Base-by-base conservation (phyloP, 805 yeast genomes). In the Torulaspora maleeae region DNA sequence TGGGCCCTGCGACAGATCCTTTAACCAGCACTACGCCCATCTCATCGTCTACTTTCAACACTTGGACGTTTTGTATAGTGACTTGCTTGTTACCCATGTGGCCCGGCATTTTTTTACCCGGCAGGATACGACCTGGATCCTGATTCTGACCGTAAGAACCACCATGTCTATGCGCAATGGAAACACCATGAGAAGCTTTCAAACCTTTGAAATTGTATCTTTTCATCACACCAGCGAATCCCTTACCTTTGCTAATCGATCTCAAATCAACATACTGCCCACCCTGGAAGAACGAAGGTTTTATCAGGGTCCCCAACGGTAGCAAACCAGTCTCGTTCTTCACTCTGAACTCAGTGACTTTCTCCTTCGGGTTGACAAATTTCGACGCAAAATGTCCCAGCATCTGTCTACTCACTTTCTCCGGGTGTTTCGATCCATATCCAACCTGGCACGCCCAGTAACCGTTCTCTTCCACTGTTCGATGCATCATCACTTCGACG, bases 41-140 rank as follows among this genome's bases (percentile, higher is more conserved):
- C 42, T 77, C 89, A 37, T 83, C 88, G 63, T 86, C 90, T 9
- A 83, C 83, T 61, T 84, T 85, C 60, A 93, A 71, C 17, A 93
- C 82, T 61, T 82, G 75, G 20, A 81, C 74, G 64, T 88, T 90
- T 64, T 81, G 85, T 20, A 80, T 77, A 3, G 98, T 91, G 50
- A 78, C 77, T 55, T 72, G 74, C 44, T 77, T 74, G 50, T 79
- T 82, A 54, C 99, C 99, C 93, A 90, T 83, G 67, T 86, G 86
- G 53, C 99, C 99, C 29, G 98, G 95, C 99, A 93, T 91, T 70
- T 89, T 91, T 72, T 87, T 90, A 19, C 97, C 98, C 12, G 97
- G 98, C 51, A 89, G 73, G 43, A 89, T 87, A 73, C 99, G 85
- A 60, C 96, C 97, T 11, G 99, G 99, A 51, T 87, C 84, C 54